Percentiles rank a stretch among this genome's conserved stretches.
Conservation (phyloP, 2,329 filamentous ascomycete genomes). For the Colletotrichum lindemuthianum region DNA sequence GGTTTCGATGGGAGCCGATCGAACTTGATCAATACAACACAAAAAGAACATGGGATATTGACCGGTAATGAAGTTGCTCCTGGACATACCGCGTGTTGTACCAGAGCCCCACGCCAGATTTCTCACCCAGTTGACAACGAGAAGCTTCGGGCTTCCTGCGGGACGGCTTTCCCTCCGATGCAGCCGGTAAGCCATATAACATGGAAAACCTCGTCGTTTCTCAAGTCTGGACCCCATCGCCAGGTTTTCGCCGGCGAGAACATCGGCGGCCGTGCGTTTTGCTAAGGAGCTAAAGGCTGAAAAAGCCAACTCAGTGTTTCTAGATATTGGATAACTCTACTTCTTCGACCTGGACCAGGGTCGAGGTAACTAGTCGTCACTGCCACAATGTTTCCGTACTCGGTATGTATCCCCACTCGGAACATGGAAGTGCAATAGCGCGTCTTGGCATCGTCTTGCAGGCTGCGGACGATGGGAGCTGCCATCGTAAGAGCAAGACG, state of each 20-base stretch:
- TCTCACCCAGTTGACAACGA: not conserved
- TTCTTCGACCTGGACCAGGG: constrained; percentile 3
- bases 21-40: not conserved
- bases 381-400: constrained; percentile 19
- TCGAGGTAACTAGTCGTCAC: constrained; percentile 18
- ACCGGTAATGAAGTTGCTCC: not conserved
- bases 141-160: not conserved
- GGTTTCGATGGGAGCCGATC: constrained; percentile 10
- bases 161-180: constrained; percentile 1
- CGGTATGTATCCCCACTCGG: constrained; percentile 1
- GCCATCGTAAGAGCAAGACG: too few species aligned
- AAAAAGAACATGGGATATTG: not conserved
- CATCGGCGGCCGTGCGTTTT: not conserved
- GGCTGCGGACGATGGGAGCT: not conserved
- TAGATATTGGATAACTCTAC: not conserved
- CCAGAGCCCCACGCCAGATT: not conserved
- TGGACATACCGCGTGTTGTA: not conserved
- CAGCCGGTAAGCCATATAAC: constrained; percentile 1
- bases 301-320: not conserved
- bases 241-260: not conserved
- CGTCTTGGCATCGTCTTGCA: not conserved
- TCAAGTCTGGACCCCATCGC: not conserved
- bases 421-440: not conserved
- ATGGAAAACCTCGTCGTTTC: not conserved
- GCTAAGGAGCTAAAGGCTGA: not conserved